Evolutionary conservation across 148 eudicot species (phyloP).

Genomic region (Drosera capensis): DNA sequence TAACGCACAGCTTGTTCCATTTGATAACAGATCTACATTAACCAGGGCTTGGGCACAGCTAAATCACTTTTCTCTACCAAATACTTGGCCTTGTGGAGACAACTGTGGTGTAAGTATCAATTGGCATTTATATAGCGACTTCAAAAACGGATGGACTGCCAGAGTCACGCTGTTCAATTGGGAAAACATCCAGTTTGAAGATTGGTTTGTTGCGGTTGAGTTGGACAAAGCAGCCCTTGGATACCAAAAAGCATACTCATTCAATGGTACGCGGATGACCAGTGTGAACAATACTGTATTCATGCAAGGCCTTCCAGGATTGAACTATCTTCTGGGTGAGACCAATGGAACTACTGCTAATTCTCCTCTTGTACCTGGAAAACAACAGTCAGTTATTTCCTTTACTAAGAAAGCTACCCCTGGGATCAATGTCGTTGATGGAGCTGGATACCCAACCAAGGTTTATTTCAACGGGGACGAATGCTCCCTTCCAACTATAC

Average conservation of each 20-base stretch:
- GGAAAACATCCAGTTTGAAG: constrained; percentile 35
- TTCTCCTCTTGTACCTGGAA: constrained; percentile 63
- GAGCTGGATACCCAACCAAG: constrained; percentile 58
- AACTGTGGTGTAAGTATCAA: constrained; percentile 88
- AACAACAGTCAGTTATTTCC: constrained; percentile 62
- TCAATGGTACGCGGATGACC: constrained; percentile 33
- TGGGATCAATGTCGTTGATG: constrained; percentile 25
- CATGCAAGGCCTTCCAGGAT: constrained; percentile 44
- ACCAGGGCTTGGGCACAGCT: constrained; percentile 61
- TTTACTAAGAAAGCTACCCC: constrained; percentile 39
- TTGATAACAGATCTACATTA: constrained; percentile 55
- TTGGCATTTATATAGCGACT: constrained; percentile 60
- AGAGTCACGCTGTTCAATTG: constrained; percentile 58
- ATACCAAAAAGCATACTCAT: constrained; percentile 65
- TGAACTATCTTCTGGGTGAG: constrained; percentile 62
- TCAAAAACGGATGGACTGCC: constrained; percentile 49
- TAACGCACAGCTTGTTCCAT: constrained; percentile 75
- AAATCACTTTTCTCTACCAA: constrained; percentile 43
- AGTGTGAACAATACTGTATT: constrained; percentile 39
- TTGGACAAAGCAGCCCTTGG: constrained; percentile 43
- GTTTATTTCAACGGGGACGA: constrained; percentile 68
- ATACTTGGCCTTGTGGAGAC: constrained; percentile 71
- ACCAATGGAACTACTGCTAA: constrained; percentile 25
- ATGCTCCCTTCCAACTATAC: constrained; percentile 43
- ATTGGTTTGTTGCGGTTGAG: constrained; percentile 58